Conservation (phyloP, 345 rosid genomes). For the Rhizophora mangle region DNA sequence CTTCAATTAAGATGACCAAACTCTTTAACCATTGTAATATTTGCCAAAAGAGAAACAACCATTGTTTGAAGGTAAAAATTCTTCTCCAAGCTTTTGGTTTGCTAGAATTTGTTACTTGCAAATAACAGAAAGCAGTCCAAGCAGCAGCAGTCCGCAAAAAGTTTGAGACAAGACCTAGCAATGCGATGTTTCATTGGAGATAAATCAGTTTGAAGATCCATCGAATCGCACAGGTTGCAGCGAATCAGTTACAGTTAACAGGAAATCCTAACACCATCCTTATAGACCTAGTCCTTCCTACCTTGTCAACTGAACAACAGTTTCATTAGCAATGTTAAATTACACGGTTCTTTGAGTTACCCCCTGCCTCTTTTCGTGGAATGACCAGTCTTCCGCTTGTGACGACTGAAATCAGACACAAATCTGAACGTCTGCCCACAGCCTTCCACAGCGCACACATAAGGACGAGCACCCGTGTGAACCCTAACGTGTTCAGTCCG, state of each 20-base stretch:
- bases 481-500: conserved; percentile 92
- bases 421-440: conserved; percentile 96
- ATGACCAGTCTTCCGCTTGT: conserved; percentile 94
- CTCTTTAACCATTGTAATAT: too few relatives aligned
- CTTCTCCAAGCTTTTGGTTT: too few relatives aligned
- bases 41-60: too few relatives aligned
- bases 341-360: conserved; percentile 13
- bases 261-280: conserved; percentile 24
- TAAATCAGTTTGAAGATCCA: not conserved
- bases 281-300: conserved; percentile 29
- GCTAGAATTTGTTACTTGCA: too few relatives aligned
- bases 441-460: conserved; percentile 69
- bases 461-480: conserved; percentile 97
- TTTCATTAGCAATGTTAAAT: conserved; percentile 39
- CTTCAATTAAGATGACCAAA: too few relatives aligned
- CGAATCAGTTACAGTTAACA: conserved; percentile 29
- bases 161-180: not conserved
- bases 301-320: conserved; percentile 32
- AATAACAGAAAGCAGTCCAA: not conserved
- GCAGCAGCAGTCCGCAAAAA: not conserved
- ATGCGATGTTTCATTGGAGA: not conserved
- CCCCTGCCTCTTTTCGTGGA: conserved; percentile 47
- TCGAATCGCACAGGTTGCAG: conserved; percentile 21
- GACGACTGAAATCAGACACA: conserved; percentile 94
- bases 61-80: too few relatives aligned